A percentile compares a stretch with the other conserved stretches of the same genome.
Evolutionary conservation across 1,139 yeast species (phyloP).

Genomic region (Geotrichum restrictum): DNA sequence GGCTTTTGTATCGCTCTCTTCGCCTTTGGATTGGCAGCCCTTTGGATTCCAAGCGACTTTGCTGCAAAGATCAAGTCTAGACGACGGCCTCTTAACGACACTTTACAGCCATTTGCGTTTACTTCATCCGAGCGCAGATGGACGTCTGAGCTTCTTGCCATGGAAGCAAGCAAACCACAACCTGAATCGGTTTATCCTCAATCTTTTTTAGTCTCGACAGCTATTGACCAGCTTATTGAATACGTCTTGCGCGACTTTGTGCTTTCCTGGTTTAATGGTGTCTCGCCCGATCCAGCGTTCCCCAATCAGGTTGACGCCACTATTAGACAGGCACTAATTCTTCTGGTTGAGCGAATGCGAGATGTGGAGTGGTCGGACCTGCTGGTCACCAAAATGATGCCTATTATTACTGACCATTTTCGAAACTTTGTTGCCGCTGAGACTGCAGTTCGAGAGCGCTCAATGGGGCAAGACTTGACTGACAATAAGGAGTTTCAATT

Average conservation of each 20-base stretch:
- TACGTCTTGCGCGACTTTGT: slow-evolving; percentile 60
- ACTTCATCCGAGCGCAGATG: slow-evolving; percentile 23
- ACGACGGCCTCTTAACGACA: slow-evolving; percentile 7
- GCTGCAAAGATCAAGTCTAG: slow-evolving; percentile 3
- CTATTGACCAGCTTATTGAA: slow-evolving; percentile 51
- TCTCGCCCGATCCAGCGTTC: slow-evolving; percentile 43
- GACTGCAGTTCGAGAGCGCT: slow-evolving; percentile 31
- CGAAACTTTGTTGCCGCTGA: slow-evolving; percentile 54
- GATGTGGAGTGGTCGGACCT: slow-evolving; percentile 55
- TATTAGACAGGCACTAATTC: slow-evolving; percentile 44
- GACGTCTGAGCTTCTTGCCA: slow-evolving; percentile 26
- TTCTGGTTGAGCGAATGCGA: slow-evolving; percentile 44
- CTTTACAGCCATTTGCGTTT: slow-evolving; percentile 26
- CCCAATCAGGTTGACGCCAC: slow-evolving; percentile 52
- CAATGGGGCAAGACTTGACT: slow-evolving; percentile 35
- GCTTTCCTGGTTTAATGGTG: slow-evolving; percentile 56
- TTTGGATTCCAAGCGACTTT: slow-evolving; percentile 23
- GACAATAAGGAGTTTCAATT: slow-evolving; percentile 50
- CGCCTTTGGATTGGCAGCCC: slow-evolving; percentile 21
- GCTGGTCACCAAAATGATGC: slow-evolving; percentile 56
- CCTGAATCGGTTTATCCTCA: slow-evolving; percentile 43
- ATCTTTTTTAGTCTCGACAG: slow-evolving; percentile 52
- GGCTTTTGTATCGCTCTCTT: slow-evolving; percentile 26
- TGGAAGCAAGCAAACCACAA: slow-evolving; percentile 26
- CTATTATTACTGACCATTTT: slow-evolving; percentile 65